A percentile compares a stretch with the other conserved stretches of the same genome.
Evolutionary conservation across 1,284 basidiomycete species (phyloP).

Genomic region (Athelia sp.): DNA sequence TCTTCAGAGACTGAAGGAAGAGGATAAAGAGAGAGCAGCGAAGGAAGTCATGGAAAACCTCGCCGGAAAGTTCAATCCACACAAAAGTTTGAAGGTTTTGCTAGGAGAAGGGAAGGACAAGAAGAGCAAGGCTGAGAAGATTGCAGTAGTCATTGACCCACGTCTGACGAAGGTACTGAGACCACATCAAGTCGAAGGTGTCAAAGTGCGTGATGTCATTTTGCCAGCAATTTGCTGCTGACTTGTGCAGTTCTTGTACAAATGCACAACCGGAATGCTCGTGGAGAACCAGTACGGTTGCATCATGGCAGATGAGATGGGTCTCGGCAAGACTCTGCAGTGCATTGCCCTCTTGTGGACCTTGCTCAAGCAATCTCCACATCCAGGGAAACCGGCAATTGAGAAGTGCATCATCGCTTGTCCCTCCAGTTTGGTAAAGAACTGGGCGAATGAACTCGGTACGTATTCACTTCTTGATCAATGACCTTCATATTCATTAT

Average conservation of each 20-base stretch:
- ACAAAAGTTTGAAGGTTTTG: slow-evolving; percentile 85
- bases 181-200: slow-evolving; percentile 97
- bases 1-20: slow-evolving; percentile 65
- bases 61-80: slow-evolving; percentile 77
- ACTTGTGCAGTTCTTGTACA: slow-evolving; percentile 79
- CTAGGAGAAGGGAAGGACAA: slow-evolving; percentile 75
- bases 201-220: slow-evolving; percentile 62
- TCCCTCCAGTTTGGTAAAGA: slow-evolving; percentile 94
- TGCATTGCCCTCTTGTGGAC: slow-evolving; percentile 98
- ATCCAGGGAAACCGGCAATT: slow-evolving; percentile 80
- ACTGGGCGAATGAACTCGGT: slow-evolving; percentile 98
- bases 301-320: slow-evolving; percentile 99
- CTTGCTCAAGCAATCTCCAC: slow-evolving; percentile 93
- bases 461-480: slow-evolving; percentile 18
- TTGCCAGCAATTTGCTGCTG: slow-evolving; percentile 9
- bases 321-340: slow-evolving; percentile 93
- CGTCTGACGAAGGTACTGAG: slow-evolving; percentile 82
- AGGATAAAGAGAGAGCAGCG: slow-evolving; percentile 57
- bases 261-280: slow-evolving; percentile 90
- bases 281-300: slow-evolving; percentile 93
- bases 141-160: slow-evolving; percentile 96
- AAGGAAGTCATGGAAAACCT: slow-evolving; percentile 66
- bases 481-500: slow-evolving; percentile 4
- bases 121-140: slow-evolving; percentile 69
- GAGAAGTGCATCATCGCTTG: slow-evolving; percentile 99